Base-by-base conservation (phyloP, 2,329 filamentous ascomycete genomes). In the Sphaerostilbella broomeana region DNA sequence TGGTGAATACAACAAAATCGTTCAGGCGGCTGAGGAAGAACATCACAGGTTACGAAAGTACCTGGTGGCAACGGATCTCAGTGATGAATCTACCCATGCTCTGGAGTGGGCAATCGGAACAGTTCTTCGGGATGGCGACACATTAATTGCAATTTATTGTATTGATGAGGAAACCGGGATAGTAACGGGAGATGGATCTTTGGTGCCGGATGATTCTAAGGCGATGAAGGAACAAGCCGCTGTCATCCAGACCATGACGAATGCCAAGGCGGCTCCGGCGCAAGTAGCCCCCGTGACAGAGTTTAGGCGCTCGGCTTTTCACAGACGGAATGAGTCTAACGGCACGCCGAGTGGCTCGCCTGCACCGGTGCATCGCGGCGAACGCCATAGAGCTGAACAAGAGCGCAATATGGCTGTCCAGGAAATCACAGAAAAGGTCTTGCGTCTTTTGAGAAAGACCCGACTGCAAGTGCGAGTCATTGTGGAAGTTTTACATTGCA, bases 71-170 rank as follows among this genome's bases (percentile, higher is more conserved):
- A 95, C 87, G 0, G 92, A 98, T 61, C 68, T 97, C 4, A 95
- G 89, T 51, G 86, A 92, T 25, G 92, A 98, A 64, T 89, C 90
- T 4, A 86, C 86, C 6, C 94, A 97, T 59, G 92, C 92, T 2
- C 71, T 98, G 21, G 92, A 98, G 60, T 98, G 92, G 92, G 92
- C 90, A 0, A 89, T 98, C 40, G 92, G 92, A 6, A 97, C 90
- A 0, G 88, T 97, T 5, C 70, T 98, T 20, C 78, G 92, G 34
- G 89, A 97, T 51, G 92, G 92, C 6, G 92, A 98, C 58, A 97
- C 90, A 0, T 72, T 98, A 24, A 80, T 95, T 46, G 88, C 87
- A 3, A 86, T 97, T 31, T 95, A 94, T 64, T 94, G 89, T 42
- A 82, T 94, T 17, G 88, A 95, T 50, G 90, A 97, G 58, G 90